phyloP scores from a whole-genome alignment of 805 yeast genomes.

The Hanseniaspora thailandica region DNA sequence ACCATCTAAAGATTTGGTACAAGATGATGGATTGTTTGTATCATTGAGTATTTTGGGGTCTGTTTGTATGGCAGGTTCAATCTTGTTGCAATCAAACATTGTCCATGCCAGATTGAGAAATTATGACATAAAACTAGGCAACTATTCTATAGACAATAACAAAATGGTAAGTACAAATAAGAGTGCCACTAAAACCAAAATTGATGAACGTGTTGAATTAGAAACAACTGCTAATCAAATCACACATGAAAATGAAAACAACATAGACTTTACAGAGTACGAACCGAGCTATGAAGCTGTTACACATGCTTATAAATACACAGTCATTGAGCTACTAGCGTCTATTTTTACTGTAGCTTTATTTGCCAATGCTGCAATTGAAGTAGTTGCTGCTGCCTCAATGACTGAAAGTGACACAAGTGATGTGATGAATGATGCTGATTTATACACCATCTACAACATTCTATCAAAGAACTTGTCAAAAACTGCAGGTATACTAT shows the following conservation, averaged over 20 bases:
- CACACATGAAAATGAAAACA: constrained; percentile 24
- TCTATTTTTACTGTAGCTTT: constrained; percentile 82
- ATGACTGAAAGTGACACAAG: constrained; percentile 34
- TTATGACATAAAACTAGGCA: constrained; percentile 58
- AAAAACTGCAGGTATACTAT: constrained; percentile 67
- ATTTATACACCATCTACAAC: constrained; percentile 67
- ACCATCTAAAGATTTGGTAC: constrained; percentile 50
- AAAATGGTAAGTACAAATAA: not conserved
- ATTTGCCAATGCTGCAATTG: constrained; percentile 79
- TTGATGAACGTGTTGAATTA: constrained; percentile 24
- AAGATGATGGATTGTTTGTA: constrained; percentile 59
- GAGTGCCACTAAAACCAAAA: not conserved
- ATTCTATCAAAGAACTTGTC: constrained; percentile 53
- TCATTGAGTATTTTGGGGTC: constrained; percentile 84
- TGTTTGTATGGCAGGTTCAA: constrained; percentile 88
- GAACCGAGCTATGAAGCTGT: constrained; percentile 76
- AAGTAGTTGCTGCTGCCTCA: constrained; percentile 89
- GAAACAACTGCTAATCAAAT: not conserved
- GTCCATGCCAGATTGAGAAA: constrained; percentile 77
- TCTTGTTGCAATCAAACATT: constrained; percentile 73
- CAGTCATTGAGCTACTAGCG: constrained; percentile 69
- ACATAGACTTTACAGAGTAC: constrained; percentile 37
- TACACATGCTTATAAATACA: constrained; percentile 65
- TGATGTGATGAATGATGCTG: constrained; percentile 53
- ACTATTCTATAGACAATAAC: constrained; percentile 27